A percentile compares a stretch with the other conserved stretches of the same genome.
These are phyloP conservation scores for Yamadazyma mexicana DNA, from an alignment of 1,139 yeast species.

Conservation along the genomic window DNA sequence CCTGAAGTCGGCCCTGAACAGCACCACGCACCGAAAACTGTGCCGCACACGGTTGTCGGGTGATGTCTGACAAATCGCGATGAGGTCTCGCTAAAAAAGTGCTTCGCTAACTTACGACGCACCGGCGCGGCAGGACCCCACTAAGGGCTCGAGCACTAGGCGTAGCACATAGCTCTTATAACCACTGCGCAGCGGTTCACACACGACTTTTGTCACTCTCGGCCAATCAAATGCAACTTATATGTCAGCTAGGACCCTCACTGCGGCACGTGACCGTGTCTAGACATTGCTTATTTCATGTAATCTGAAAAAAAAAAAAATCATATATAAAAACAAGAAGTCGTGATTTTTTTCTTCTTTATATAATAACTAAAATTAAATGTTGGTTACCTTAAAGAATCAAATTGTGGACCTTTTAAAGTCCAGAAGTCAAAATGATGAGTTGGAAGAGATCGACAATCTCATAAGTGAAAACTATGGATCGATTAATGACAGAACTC, in stretches of 20 bases:
- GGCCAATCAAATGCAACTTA: slow-evolving; percentile 13
- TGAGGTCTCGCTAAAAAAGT: too few species aligned
- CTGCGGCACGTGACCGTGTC: slow-evolving; percentile 4
- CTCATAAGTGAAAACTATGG: slow-evolving; percentile 43
- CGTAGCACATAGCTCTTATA: too few species aligned
- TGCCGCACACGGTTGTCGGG: too few species aligned
- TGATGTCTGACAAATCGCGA: too few species aligned
- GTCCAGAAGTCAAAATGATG: slow-evolving; percentile 26
- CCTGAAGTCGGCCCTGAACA: too few species aligned
- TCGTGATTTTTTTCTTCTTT: background rate
- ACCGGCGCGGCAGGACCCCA: too few species aligned
- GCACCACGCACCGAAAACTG: too few species aligned
- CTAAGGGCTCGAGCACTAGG: too few species aligned
- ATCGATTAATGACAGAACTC: slow-evolving; percentile 37
- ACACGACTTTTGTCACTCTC: background rate
- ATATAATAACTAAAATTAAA: too few species aligned
- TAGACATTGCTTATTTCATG: background rate
- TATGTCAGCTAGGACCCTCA: slow-evolving; percentile 15
- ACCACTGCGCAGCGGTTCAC: too few species aligned
- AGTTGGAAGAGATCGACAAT: slow-evolving; percentile 34
- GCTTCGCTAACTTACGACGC: too few species aligned
- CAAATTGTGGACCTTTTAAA: slow-evolving; percentile 28
- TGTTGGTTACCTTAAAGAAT: slow-evolving; percentile 42
- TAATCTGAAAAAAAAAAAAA: slow-evolving; percentile 2
- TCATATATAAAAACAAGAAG: slow-evolving; percentile 5